Percentiles rank a stretch among this genome's conserved stretches.
Conservation (phyloP, 306 rosid genomes). For the Betula pendula region DNA sequence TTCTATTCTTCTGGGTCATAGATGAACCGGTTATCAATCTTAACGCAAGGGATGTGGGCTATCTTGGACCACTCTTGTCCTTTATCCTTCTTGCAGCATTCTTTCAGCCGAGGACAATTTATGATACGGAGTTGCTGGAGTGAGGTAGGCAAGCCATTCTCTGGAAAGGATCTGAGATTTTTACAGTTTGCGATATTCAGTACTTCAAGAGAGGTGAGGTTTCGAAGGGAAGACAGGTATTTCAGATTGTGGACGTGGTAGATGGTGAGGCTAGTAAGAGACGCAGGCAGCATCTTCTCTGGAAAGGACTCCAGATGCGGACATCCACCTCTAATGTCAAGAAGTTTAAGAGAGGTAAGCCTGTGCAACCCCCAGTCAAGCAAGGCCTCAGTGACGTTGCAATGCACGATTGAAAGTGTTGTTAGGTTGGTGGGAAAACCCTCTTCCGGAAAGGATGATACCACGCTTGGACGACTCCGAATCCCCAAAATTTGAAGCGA, state of each 20-base stretch:
- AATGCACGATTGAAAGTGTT: background rate
- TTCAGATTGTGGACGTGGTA: background rate
- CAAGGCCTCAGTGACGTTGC: background rate
- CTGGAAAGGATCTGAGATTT: background rate
- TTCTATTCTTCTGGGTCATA: too few species aligned
- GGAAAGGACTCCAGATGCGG: conserved; percentile 9
- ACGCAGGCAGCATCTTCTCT: conserved; percentile 13
- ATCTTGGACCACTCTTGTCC: background rate
- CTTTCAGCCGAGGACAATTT: background rate
- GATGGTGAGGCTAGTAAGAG: conserved; percentile 7
- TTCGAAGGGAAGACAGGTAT: conserved; percentile 5
- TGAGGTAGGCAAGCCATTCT: conserved; percentile 1
- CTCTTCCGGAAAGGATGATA: background rate
- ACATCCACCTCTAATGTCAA: background rate
- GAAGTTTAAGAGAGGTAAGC: conserved; percentile 16
- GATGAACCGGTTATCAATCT: background rate
- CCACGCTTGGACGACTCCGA: background rate
- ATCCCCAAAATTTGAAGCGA: background rate
- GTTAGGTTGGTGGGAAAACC: conserved; percentile 24
- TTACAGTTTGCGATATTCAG: rapidly evolving
- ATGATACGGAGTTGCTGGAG: rapidly evolving
- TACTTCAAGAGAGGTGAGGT: conserved; percentile 25
- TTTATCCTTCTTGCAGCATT: background rate
- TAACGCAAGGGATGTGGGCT: background rate
- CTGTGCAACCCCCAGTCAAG: conserved; percentile 17